Conservation (phyloP, 2,329 filamentous ascomycete genomes). For the Pyricularia grisea region DNA sequence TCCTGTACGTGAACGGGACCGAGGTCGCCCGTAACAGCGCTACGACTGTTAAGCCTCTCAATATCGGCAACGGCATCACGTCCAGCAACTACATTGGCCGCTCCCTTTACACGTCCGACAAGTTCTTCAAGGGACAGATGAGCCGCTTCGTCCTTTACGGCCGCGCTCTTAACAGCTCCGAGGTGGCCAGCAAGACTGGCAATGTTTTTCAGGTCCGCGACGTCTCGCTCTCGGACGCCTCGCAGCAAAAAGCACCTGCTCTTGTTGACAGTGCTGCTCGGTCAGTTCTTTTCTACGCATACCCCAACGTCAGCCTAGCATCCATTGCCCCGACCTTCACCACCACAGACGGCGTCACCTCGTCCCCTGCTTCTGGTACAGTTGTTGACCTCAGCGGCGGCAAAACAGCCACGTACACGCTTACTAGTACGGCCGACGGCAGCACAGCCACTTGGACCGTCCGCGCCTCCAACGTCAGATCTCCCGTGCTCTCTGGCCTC, state of each 20-base stretch:
- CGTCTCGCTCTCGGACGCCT: conserved; percentile 5
- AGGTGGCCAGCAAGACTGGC: conserved; percentile 7
- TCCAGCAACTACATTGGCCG: conserved; percentile 14
- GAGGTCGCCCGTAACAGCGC: conserved; percentile 26
- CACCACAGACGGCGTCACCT: conserved; percentile 10
- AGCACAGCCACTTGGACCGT: conserved; percentile 8
- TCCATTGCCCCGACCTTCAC: conserved; percentile 12
- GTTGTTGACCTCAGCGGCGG: conserved; percentile 10
- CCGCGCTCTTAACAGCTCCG: conserved; percentile 11
- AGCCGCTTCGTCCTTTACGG: conserved; percentile 15
- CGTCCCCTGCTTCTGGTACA: conserved; percentile 11
- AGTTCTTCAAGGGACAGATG: conserved; percentile 13
- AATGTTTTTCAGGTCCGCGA: not conserved
- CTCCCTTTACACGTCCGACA: conserved; percentile 13
- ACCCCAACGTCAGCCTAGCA: conserved; percentile 12
- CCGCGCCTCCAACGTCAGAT: conserved; percentile 14
- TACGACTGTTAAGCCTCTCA: conserved; percentile 9
- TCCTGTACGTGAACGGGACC: conserved; percentile 25
- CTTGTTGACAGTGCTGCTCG: conserved; percentile 10
- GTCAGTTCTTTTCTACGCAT: conserved; percentile 11
- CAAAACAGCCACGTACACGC: conserved; percentile 9
- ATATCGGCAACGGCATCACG: conserved; percentile 13
- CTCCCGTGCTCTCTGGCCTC: conserved; percentile 26
- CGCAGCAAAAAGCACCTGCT: conserved; percentile 10
- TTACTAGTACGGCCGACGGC: conserved; percentile 4